phyloP scores from a whole-genome alignment of 768 basidiomycete genomes.

The Botryobasidium botryosum region DNA sequence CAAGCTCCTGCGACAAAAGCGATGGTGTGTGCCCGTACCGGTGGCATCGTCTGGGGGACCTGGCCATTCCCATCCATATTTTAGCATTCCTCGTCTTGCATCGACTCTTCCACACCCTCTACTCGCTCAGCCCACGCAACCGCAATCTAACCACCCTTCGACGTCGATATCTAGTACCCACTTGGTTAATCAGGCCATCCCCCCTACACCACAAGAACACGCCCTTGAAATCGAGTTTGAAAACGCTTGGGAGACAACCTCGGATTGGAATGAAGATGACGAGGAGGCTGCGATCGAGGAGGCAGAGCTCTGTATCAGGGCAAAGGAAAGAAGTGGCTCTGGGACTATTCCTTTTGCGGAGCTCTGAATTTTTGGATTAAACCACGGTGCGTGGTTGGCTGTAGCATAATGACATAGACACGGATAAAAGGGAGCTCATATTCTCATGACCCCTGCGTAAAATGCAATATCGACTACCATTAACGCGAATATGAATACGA shows the following conservation, averaged over 20 bases:
- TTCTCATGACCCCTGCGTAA: no score
- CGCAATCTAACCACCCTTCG: neutral
- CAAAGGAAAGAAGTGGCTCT: no score
- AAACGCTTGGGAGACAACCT: constrained; percentile 78
- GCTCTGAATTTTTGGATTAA: no score
- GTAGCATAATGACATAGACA: no score
- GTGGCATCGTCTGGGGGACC: no score
- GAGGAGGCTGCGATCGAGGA: constrained; percentile 60
- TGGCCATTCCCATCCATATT: constrained; percentile 16
- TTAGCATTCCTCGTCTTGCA: neutral
- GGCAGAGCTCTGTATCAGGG: constrained; percentile 46
- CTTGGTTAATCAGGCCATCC: no score
- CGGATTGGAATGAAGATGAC: constrained; percentile 84
- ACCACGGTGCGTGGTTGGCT: no score
- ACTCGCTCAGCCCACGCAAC: constrained; percentile 1
- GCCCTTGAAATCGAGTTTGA: constrained; percentile 72
- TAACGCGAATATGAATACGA: no score
- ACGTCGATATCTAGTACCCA: no score
- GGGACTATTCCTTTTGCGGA: no score
- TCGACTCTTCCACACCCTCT: neutral
- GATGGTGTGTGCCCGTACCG: constrained; percentile 33
- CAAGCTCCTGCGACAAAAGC: constrained; percentile 74
- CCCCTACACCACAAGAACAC: constrained; percentile 29
- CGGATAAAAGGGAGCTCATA: no score
- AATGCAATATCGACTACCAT: no score